phyloP scores from a whole-genome alignment of 139 green algal species.

The Pseudopediastrum boryanum region DNA sequence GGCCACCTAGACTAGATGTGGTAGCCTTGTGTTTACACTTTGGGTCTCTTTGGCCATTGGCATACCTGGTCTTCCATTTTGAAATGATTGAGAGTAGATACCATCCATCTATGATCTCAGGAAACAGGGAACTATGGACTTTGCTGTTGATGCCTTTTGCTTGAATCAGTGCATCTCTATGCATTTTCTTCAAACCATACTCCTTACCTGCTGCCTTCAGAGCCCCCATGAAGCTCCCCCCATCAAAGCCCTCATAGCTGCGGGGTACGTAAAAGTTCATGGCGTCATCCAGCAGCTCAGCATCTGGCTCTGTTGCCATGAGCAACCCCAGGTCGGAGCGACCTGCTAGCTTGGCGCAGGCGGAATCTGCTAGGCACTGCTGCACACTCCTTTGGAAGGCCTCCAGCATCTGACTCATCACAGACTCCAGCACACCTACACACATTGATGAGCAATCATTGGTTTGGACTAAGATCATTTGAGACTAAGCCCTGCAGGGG shows the following conservation, averaged over 20 bases:
- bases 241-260: conserved; percentile 16
- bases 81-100: too few relatives aligned
- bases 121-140: too few relatives aligned
- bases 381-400: conserved; percentile 50
- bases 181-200: background rate
- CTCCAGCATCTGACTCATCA: conserved; percentile 68
- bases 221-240: background rate
- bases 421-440: conserved; percentile 68
- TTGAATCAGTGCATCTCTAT: too few relatives aligned
- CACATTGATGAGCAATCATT: background rate
- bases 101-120: too few relatives aligned
- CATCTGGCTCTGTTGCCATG: conserved; percentile 72
- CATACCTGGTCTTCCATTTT: too few relatives aligned
- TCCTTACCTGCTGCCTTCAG: conserved; percentile 23
- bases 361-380: conserved; percentile 23
- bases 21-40: too few relatives aligned
- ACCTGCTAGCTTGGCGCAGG: conserved; percentile 11
- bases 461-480: too few relatives aligned
- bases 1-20: too few relatives aligned
- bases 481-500: too few relatives aligned
- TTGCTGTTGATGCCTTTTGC: too few relatives aligned
- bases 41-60: too few relatives aligned
- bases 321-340: conserved; percentile 35
- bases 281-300: conserved; percentile 50
- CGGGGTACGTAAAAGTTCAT: conserved; percentile 52